Conservation (phyloP, 2,329 filamentous ascomycete species). For the Scytalidium lignicola region DNA sequence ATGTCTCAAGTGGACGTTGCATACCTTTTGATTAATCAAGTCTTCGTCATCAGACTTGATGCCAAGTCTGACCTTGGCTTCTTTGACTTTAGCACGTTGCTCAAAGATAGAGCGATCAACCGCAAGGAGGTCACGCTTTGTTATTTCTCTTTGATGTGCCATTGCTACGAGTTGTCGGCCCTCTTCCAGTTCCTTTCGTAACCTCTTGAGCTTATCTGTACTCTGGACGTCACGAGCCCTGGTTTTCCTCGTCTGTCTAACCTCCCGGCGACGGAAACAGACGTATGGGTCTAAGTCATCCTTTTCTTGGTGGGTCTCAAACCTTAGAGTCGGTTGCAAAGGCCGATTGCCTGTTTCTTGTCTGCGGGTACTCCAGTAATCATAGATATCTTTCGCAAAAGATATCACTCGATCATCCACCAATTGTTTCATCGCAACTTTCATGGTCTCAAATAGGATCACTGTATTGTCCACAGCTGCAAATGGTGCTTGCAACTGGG, state of each 20-base stretch:
- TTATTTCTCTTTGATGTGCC: constrained; percentile 73
- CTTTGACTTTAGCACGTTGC: constrained; percentile 75
- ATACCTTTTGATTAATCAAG: constrained; percentile 87
- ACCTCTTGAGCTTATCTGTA: constrained; percentile 86
- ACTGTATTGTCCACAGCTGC: constrained; percentile 86
- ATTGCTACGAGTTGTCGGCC: constrained; percentile 74
- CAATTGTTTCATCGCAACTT: constrained; percentile 55
- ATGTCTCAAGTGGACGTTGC: constrained; percentile 33
- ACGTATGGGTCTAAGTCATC: constrained; percentile 97
- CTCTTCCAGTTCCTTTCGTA: constrained; percentile 87
- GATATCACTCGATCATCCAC: constrained; percentile 40
- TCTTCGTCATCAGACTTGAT: constrained; percentile 94
- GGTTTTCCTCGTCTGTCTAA: constrained; percentile 91
- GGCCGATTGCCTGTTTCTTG: constrained; percentile 62
- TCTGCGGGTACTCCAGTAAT: constrained; percentile 78
- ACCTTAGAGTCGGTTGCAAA: constrained; percentile 78
- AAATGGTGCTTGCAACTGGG: constrained; percentile 77
- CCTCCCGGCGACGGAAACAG: constrained; percentile 92
- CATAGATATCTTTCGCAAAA: constrained; percentile 75
- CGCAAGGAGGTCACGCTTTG: constrained; percentile 71
- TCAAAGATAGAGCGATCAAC: constrained; percentile 77
- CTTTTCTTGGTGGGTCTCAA: constrained; percentile 88
- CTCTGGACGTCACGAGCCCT: constrained; percentile 89
- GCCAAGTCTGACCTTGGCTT: constrained; percentile 79
- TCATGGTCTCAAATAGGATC: constrained; percentile 71